phyloP scores from a whole-genome alignment of 805 yeast genomes.

The Saccharomycopsis guyanensis region DNA sequence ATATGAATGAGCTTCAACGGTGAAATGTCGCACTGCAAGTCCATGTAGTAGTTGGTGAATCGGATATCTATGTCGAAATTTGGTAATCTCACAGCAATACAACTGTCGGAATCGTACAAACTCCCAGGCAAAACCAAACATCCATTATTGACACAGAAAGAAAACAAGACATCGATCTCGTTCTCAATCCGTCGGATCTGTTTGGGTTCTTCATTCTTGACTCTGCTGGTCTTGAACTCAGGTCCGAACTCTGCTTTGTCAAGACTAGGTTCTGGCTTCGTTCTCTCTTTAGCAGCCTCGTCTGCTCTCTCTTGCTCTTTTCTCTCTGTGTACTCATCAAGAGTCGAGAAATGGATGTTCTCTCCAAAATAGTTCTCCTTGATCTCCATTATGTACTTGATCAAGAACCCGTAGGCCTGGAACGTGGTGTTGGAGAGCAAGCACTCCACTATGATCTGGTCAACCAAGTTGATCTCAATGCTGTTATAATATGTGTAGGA shows the following conservation, averaged over 20 bases:
- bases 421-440: slow-evolving; percentile 60
- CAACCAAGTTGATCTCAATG: slow-evolving; percentile 59
- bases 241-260: slow-evolving; percentile 5
- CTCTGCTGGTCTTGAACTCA: slow-evolving; percentile 5
- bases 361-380: slow-evolving; percentile 91
- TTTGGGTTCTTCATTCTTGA: slow-evolving; percentile 23
- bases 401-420: slow-evolving; percentile 69
- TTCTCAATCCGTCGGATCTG: slow-evolving; percentile 44
- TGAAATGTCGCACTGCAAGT: slow-evolving; percentile 65
- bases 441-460: slow-evolving; percentile 59
- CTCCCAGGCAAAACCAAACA: slow-evolving; percentile 65
- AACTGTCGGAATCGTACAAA: slow-evolving; percentile 56
- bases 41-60: slow-evolving; percentile 90
- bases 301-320: slow-evolving; percentile 12
- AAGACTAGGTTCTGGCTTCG: slow-evolving; percentile 5
- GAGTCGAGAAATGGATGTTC: slow-evolving; percentile 69
- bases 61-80: slow-evolving; percentile 72
- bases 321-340: slow-evolving; percentile 63
- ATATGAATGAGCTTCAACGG: slow-evolving; percentile 39
- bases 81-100: slow-evolving; percentile 55
- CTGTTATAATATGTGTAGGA: slow-evolving; percentile 53
- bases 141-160: slow-evolving; percentile 65
- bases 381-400: slow-evolving; percentile 66
- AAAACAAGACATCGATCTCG: slow-evolving; percentile 70
- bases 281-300: slow-evolving; percentile 6